phyloP scores from a whole-genome alignment of 352 stramenopile species.

The Pythium aquatile region DNA sequence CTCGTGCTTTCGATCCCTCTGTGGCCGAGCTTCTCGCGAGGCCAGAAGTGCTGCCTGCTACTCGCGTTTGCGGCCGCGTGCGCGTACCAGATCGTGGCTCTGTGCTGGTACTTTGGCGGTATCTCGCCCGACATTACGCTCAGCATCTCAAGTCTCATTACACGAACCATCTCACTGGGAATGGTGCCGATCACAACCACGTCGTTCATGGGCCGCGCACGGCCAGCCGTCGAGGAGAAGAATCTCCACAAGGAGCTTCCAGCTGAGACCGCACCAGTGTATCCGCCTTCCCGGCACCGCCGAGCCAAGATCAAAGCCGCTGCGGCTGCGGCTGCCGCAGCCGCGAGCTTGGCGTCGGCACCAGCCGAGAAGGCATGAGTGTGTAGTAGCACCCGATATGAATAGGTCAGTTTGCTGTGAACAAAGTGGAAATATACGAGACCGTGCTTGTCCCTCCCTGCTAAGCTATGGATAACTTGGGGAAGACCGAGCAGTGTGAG shows the following conservation, averaged over 20 bases:
- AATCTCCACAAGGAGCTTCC: background rate
- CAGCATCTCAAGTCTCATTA: constrained; percentile 65
- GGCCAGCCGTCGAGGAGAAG: background rate
- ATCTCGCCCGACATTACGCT: constrained; percentile 52
- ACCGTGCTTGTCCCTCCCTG: background rate
- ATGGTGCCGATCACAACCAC: constrained; percentile 75
- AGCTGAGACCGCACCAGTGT: background rate
- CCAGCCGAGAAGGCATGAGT: background rate
- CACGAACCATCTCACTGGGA: constrained; percentile 63
- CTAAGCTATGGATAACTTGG: too few relatives aligned
- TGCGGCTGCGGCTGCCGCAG: background rate
- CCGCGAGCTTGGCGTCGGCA: background rate
- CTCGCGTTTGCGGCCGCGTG: constrained; percentile 39
- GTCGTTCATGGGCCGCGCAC: constrained; percentile 48
- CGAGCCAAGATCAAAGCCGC: constrained; percentile 1
- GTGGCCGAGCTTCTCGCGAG: constrained; percentile 48
- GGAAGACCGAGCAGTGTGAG: background rate
- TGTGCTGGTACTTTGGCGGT: constrained; percentile 40
- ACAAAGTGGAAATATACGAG: background rate
- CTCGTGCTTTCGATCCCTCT: constrained; percentile 53
- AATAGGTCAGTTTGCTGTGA: constrained; percentile 2
- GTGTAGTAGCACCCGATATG: background rate
- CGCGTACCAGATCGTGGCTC: constrained; percentile 46
- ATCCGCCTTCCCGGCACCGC: constrained; percentile 10
- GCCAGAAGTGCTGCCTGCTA: constrained; percentile 53